Percentiles rank a stretch among this genome's conserved stretches.
Conservation (phyloP, 2,329 filamentous ascomycete species). For the Colletotrichum sp. region DNA sequence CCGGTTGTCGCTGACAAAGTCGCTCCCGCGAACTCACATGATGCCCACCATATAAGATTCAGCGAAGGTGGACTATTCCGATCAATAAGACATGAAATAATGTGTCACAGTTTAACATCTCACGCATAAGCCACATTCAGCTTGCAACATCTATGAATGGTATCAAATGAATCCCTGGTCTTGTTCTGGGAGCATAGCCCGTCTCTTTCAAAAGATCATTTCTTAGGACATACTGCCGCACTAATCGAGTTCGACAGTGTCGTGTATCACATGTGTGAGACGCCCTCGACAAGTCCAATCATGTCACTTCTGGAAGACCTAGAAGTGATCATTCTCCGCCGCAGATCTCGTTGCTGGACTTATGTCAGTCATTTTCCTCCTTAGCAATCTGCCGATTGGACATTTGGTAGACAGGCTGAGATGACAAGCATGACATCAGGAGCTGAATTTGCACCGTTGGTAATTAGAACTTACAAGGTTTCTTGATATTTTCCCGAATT, state of each 20-base stretch:
- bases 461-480: background rate
- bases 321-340: accelerated
- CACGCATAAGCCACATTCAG: background rate
- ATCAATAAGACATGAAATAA: background rate
- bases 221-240: background rate
- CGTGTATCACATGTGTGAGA: accelerated
- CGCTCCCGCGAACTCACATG: background rate
- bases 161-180: background rate
- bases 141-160: background rate
- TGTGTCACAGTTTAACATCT: background rate
- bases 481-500: background rate
- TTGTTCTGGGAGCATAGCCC: accelerated
- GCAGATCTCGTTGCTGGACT: background rate
- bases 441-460: background rate
- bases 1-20: background rate
- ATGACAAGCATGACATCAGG: background rate
- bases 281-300: accelerated
- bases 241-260: background rate
- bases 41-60: background rate
- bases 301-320: background rate
- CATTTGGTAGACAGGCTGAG: background rate
- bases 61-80: background rate
- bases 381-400: background rate
- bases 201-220: background rate
- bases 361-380: accelerated